Conservation (phyloP, 1,284 basidiomycete genomes). For the Xerocomus cyaneibrunnescens region DNA sequence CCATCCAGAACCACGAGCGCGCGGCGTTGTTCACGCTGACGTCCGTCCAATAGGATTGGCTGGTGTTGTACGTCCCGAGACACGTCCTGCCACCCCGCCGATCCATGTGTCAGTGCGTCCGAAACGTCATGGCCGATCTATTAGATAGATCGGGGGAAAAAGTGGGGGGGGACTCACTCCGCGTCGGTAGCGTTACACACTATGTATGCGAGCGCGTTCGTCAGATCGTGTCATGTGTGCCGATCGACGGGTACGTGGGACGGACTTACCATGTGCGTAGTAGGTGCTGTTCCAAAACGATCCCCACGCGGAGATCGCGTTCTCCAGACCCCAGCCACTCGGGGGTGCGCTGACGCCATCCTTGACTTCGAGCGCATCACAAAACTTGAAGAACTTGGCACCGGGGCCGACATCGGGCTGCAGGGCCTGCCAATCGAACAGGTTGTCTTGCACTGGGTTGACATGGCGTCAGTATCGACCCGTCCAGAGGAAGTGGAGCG, state of each 20-base stretch:
- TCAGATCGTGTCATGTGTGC: not conserved
- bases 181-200: conserved; percentile 40
- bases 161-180: conserved; percentile 38
- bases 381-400: conserved; percentile 59
- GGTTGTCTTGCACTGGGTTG: conserved; percentile 51
- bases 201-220: conserved; percentile 16
- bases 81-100: conserved; percentile 36
- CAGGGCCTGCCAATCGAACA: conserved; percentile 48
- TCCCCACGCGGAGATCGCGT: conserved; percentile 64
- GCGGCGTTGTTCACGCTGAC: conserved; percentile 40
- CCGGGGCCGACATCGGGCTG: conserved; percentile 38
- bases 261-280: conserved; percentile 35
- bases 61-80: conserved; percentile 46
- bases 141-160: no score
- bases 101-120: not conserved
- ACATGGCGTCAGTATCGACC: not conserved
- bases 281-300: conserved; percentile 47
- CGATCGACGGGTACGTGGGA: not conserved
- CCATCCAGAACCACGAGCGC: conserved; percentile 51
- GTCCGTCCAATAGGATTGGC: conserved; percentile 39
- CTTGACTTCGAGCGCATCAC: conserved; percentile 71
- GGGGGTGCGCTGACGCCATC: conserved; percentile 54
- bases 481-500: not conserved
- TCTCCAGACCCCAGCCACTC: conserved; percentile 60
- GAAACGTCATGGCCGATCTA: no score